phyloP scores from a whole-genome alignment of 352 stramenopile genomes.

The Globisporangium irregulare region DNA sequence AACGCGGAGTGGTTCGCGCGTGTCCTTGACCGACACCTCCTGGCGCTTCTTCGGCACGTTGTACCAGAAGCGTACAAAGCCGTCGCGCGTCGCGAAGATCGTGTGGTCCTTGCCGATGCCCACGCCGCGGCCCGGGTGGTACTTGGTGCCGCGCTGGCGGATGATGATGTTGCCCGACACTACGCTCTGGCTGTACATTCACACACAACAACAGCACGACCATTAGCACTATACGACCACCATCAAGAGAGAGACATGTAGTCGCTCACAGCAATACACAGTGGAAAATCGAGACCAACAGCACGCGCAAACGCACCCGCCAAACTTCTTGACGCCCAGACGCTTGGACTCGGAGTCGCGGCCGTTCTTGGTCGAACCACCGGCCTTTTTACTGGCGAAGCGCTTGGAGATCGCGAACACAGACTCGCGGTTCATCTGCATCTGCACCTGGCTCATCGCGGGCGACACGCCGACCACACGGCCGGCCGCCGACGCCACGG shows the following conservation, averaged over 20 bases:
- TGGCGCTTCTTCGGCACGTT: conserved; percentile 83
- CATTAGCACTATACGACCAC: background rate
- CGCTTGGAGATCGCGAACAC: conserved; percentile 53
- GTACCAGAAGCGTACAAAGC: conserved; percentile 91
- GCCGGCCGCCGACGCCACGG: conserved; percentile 20
- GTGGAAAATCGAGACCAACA: background rate
- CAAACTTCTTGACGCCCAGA: conserved; percentile 97
- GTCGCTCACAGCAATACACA: background rate
- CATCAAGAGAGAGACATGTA: background rate
- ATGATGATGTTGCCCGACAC: conserved; percentile 97
- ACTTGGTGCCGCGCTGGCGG: conserved; percentile 96
- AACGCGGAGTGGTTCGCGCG: conserved; percentile 49
- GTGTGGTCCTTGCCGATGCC: conserved; percentile 94
- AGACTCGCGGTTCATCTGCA: conserved; percentile 30
- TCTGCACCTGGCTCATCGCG: conserved; percentile 7
- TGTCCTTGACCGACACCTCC: conserved; percentile 84
- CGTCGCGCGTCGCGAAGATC: conserved; percentile 87
- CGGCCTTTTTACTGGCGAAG: conserved; percentile 95
- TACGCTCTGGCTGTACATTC: conserved; percentile 66
- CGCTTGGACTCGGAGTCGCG: conserved; percentile 96
- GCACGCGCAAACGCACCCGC: conserved; percentile 48
- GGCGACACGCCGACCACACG: conserved; percentile 21
- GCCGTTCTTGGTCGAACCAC: conserved; percentile 97
- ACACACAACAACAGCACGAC: background rate
- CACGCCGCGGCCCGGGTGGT: conserved; percentile 92